Percentiles rank a stretch among this genome's conserved stretches.
Conservation (phyloP, 2,329 filamentous ascomycete species). For the Aspergillus sp. region DNA sequence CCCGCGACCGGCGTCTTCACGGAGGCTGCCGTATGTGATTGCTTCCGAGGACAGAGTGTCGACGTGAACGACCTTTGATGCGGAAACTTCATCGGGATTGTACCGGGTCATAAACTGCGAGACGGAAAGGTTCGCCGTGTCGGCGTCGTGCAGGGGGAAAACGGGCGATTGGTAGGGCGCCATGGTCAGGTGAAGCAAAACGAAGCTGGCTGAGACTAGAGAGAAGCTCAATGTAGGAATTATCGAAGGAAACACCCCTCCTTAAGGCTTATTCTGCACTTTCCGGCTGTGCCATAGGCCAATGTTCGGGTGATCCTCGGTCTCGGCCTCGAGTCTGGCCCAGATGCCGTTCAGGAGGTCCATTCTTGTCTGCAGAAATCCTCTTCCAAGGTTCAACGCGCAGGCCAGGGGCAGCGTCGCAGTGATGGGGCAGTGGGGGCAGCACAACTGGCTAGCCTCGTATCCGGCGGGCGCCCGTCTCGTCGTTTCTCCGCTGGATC, state of each 20-base stretch:
- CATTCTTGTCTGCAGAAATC: no score
- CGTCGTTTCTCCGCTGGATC: no score
- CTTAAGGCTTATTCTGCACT: background rate
- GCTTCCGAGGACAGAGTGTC: conserved; percentile 29
- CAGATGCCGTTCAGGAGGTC: no score
- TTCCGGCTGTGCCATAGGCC: background rate
- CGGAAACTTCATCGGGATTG: conserved; percentile 29
- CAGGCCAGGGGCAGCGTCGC: no score
- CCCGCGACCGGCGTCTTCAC: conserved; percentile 25
- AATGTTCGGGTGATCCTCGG: background rate
- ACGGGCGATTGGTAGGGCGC: conserved; percentile 9
- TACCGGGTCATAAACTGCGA: conserved; percentile 31
- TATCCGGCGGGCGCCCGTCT: no score
- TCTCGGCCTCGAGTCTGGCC: background rate
- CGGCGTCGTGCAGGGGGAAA: conserved; percentile 17
- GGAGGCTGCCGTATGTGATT: conserved; percentile 32
- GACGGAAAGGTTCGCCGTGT: conserved; percentile 23
- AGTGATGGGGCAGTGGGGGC: no score
- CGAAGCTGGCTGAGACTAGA: background rate
- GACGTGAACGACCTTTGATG: conserved; percentile 30
- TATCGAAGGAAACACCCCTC: background rate
- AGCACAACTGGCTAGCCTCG: no score
- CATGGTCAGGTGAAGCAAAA: background rate
- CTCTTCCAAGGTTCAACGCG: no score
- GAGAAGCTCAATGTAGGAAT: background rate